These are phyloP conservation scores for Nematocida sp. DNA, from an alignment of 371 early-diverging fungal genomes.

Conservation along the genomic window DNA sequence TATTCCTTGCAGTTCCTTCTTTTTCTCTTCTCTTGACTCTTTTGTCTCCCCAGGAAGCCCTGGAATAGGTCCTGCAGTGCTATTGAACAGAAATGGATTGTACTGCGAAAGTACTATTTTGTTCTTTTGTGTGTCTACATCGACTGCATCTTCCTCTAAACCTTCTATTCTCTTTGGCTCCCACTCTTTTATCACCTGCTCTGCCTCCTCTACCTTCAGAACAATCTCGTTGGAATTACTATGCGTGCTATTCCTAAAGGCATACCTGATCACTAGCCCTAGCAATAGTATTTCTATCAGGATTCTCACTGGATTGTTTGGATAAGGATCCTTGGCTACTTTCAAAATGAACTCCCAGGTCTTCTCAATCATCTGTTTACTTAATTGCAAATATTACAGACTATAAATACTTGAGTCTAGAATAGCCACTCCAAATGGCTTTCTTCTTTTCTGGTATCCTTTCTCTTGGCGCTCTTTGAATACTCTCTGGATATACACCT, in stretches of 20 bases:
- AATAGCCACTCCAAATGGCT: too few species aligned
- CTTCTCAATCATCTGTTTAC: background rate
- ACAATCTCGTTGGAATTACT: background rate
- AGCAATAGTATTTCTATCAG: slow-evolving; percentile 30
- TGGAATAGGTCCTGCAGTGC: background rate
- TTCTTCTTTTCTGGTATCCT: too few species aligned
- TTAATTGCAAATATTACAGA: background rate
- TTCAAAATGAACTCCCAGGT: slow-evolving; percentile 11
- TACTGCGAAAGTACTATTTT: slow-evolving; percentile 27
- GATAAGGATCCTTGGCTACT: slow-evolving; percentile 34
- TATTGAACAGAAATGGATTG: slow-evolving; percentile 26
- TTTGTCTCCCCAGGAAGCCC: slow-evolving; percentile 26
- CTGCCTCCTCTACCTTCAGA: slow-evolving; percentile 10
- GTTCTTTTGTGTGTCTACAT: background rate
- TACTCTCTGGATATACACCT: too few species aligned
- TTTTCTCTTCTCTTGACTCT: slow-evolving; percentile 46
- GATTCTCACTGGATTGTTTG: slow-evolving; percentile 39
- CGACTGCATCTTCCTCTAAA: background rate
- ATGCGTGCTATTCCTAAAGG: background rate
- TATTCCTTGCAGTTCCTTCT: slow-evolving; percentile 44
- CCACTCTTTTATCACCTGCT: slow-evolving; percentile 45
- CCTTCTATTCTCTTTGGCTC: slow-evolving; percentile 24
- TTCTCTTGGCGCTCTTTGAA: too few species aligned
- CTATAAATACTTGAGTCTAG: background rate
- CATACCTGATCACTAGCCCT: slow-evolving; percentile 31